Evolutionary conservation across 2,329 filamentous ascomycete species (phyloP).

Genomic region (Talaromyces sp.): DNA sequence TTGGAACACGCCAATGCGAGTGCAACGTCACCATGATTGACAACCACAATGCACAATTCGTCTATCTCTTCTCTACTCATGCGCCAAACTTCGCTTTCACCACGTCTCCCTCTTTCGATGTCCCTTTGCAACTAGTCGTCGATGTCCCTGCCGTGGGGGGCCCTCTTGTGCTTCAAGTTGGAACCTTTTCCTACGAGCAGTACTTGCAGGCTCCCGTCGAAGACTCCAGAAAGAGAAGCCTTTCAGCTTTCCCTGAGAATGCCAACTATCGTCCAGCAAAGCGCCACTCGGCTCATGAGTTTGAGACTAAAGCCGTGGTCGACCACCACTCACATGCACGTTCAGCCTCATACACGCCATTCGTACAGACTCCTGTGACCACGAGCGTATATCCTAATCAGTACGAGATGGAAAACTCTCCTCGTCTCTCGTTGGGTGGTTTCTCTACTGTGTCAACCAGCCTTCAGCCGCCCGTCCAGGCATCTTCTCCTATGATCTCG

Average conservation of each 20-base stretch:
- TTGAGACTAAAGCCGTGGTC: constrained; percentile 48
- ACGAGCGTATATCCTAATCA: constrained; percentile 39
- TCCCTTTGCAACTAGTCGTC: constrained; percentile 59
- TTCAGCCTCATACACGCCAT: constrained; percentile 50
- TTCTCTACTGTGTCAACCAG: constrained; percentile 40
- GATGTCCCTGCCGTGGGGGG: constrained; percentile 55
- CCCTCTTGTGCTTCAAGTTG: constrained; percentile 53
- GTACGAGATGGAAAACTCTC: constrained; percentile 36
- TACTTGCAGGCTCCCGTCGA: constrained; percentile 37
- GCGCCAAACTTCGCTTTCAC: constrained; percentile 64
- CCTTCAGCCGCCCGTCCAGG: constrained; percentile 44
- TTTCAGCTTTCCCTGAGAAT: constrained; percentile 50
- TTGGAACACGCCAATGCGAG: constrained; percentile 72
- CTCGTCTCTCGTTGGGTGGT: constrained; percentile 40
- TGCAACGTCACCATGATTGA: constrained; percentile 62
- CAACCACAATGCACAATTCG: constrained; percentile 57
- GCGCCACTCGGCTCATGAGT: constrained; percentile 45
- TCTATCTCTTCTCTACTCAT: constrained; percentile 69
- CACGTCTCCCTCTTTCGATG: constrained; percentile 52
- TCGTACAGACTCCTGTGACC: constrained; percentile 48
- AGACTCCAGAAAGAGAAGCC: constrained; percentile 55
- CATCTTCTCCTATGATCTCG: constrained; percentile 48
- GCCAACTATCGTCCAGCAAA: constrained; percentile 48
- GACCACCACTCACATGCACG: constrained; percentile 54
- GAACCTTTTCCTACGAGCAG: constrained; percentile 60